Base-by-base conservation (phyloP, 306 rosid species). In the Corylus heterophylla region DNA sequence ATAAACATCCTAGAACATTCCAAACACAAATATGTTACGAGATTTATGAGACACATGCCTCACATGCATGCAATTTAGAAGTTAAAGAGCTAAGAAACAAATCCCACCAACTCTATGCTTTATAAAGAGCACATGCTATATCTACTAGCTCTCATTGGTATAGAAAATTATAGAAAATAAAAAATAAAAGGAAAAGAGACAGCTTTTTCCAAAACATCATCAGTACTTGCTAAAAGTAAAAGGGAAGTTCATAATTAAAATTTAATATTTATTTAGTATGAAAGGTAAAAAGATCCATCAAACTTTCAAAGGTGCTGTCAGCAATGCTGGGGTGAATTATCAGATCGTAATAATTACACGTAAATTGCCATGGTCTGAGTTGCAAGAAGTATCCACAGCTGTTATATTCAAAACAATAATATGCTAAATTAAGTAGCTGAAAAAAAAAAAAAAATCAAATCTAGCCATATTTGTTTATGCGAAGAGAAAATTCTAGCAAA, bases 311-410 rank as follows among this genome's bases (percentile, higher is more conserved):
- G 64, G 27, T 25, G 18, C 49, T 51, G 47, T 45, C 72, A 80
- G 72, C 42, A 77, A 75, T 66, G 22, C 25, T 39, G 52, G 37
- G 62, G 61, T 76, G 64, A 74, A 69, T 25, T 69, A 76, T 50
- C 66, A 64, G 39, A 69, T 58, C 39, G 14, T 39, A 62, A 18
- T 22, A 42, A 2, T 58, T 8, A 25, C 47, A 61, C 2, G 29
- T 14, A 39, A 74, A 56, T 7, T 45, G 4, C 50, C 98, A 94
- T 94, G 87, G 97, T 94, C 85, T 94, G 97, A 86, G 98, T 97
- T 62, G 98, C 97, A 76, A 94, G 97, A 84, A 92, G 93, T 97
- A 94, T 92, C 98, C 98, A 94, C 97, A 31, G 35, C 35, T 31
- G 35, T 31, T 31, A 31, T 31, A 31, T 31, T 31, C 2, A 31